phyloP scores from a whole-genome alignment of 2,329 filamentous ascomycete species.

The Curvularia verruculosa region DNA sequence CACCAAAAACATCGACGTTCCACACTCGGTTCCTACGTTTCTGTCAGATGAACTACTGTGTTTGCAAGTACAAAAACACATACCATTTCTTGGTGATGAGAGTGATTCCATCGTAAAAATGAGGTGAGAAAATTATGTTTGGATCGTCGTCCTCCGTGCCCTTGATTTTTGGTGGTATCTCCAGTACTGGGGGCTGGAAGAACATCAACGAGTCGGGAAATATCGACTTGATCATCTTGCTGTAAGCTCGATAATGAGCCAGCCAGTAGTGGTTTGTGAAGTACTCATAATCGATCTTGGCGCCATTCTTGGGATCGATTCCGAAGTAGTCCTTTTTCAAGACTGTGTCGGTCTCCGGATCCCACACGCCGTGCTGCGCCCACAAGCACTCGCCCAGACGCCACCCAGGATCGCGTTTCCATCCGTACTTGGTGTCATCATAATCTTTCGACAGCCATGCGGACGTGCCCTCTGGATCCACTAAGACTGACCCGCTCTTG shows the following conservation, averaged over 20 bases:
- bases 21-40: slow-evolving; percentile 78
- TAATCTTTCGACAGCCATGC: slow-evolving; percentile 85
- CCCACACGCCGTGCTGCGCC: slow-evolving; percentile 97
- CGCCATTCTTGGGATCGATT: slow-evolving; percentile 75
- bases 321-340: slow-evolving; percentile 87
- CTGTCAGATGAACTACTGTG: slow-evolving; percentile 17
- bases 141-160: slow-evolving; percentile 87
- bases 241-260: slow-evolving; percentile 79
- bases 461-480: slow-evolving; percentile 84
- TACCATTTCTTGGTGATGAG: slow-evolving; percentile 96
- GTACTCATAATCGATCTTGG: slow-evolving; percentile 76
- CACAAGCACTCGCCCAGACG: slow-evolving; percentile 93
- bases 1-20: slow-evolving; percentile 95
- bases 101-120: slow-evolving; percentile 97
- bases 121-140: slow-evolving; percentile 88
- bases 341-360: slow-evolving; percentile 76
- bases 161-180: slow-evolving; percentile 87
- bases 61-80: slow-evolving; percentile 8
- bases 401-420: slow-evolving; percentile 86
- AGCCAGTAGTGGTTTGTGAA: slow-evolving; percentile 95
- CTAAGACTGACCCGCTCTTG: slow-evolving; percentile 79
- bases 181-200: slow-evolving; percentile 88
- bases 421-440: slow-evolving; percentile 87
- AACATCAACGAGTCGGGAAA: slow-evolving; percentile 86
- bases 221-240: slow-evolving; percentile 72